These are phyloP conservation scores for Neostapfia colusana DNA, from an alignment of 176 grass and related monocot genomes.

Conservation along the genomic window DNA sequence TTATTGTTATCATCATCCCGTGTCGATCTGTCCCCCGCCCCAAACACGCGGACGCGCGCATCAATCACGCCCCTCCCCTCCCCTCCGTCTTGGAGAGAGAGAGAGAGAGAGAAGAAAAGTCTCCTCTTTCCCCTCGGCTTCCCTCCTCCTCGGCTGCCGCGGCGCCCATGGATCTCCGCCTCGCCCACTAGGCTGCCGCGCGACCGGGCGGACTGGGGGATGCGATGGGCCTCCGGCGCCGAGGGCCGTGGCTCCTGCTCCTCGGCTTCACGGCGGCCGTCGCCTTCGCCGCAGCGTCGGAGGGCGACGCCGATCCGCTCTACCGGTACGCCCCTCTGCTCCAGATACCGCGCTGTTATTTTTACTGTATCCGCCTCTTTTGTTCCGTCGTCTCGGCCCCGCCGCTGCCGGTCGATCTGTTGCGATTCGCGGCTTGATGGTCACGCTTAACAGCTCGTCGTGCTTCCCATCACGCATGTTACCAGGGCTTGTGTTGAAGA, in stretches of 20 bases:
- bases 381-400: too few relatives aligned
- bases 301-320: conserved; percentile 58
- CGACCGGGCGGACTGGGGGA: neutral
- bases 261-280: conserved; percentile 11
- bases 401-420: too few relatives aligned
- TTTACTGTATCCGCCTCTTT: neutral
- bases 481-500: conserved; percentile 59
- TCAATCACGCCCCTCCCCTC: too few relatives aligned
- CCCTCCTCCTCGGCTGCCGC: too few relatives aligned
- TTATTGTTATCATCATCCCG: neutral
- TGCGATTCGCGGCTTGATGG: conserved; percentile 4
- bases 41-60: conserved; percentile 18
- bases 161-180: conserved; percentile 25
- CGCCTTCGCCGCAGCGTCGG: conserved; percentile 2
- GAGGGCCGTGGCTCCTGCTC: neutral
- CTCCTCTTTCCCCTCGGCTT: neutral
- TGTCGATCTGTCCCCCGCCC: conserved; percentile 32
- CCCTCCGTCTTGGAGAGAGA: neutral
- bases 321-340: conserved; percentile 34
- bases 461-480: neutral
- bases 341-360: neutral
- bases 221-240: conserved; percentile 41
- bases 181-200: conserved; percentile 4
- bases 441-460: neutral
- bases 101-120: neutral